Evolutionary conservation across 768 basidiomycete species (phyloP).

Genomic region (Psilocybe cyanescens): DNA sequence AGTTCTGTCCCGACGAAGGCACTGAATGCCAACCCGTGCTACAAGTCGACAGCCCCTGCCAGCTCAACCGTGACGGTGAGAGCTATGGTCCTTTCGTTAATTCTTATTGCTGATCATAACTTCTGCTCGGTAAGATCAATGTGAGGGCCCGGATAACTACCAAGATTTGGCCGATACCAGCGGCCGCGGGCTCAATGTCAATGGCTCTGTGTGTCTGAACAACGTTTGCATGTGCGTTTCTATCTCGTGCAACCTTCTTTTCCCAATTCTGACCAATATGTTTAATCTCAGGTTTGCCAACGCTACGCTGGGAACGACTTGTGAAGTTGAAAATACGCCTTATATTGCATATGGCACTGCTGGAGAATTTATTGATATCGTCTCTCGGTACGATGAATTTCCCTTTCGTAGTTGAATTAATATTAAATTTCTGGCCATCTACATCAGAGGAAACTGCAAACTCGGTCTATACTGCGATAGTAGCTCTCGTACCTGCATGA

Average conservation of each 20-base stretch:
- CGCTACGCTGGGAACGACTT: constrained; percentile 62
- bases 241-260: background rate
- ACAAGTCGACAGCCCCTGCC: constrained; percentile 69
- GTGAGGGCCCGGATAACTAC: constrained; percentile 69
- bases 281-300: constrained; percentile 70
- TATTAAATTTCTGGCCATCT: background rate
- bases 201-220: constrained; percentile 86
- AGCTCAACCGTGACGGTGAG: constrained; percentile 86
- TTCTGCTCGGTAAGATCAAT: constrained; percentile 63
- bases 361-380: constrained; percentile 73
- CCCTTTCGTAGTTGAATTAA: background rate
- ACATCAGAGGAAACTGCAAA: constrained; percentile 68
- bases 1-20: constrained; percentile 88
- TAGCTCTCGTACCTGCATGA: constrained; percentile 55
- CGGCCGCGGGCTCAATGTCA: constrained; percentile 72
- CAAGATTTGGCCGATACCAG: constrained; percentile 64
- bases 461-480: constrained; percentile 81
- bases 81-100: background rate
- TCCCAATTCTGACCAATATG: background rate
- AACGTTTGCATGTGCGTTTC: constrained; percentile 76
- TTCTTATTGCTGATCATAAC: background rate
- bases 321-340: constrained; percentile 77
- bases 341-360: constrained; percentile 71
- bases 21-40: constrained; percentile 66
- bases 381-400: constrained; percentile 64